Evolutionary conservation across 1,139 yeast genomes (phyloP).

Genomic region (Yarrowia galli): DNA sequence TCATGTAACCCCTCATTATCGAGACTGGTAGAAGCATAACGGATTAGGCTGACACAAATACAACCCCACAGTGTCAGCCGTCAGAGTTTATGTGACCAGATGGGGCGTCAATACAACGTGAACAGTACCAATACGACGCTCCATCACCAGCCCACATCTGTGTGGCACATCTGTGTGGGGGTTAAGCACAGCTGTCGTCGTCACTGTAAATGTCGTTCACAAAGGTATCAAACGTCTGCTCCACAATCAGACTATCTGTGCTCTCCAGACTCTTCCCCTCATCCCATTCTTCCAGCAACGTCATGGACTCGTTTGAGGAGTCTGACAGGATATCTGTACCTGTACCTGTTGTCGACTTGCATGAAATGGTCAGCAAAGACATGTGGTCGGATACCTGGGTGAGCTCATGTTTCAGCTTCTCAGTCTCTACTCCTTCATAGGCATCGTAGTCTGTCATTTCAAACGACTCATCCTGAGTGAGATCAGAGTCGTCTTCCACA

Average conservation of each 20-base stretch:
- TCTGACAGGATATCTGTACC: slow-evolving; percentile 1
- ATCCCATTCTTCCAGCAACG: slow-evolving; percentile 1
- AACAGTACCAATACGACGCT: background rate
- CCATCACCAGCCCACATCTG: background rate
- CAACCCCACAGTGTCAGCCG: background rate
- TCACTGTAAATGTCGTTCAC: background rate
- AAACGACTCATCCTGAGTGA: slow-evolving; percentile 8
- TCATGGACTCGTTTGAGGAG: slow-evolving; percentile 16
- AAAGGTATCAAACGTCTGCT: slow-evolving; percentile 22
- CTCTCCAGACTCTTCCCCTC: background rate
- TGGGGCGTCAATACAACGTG: no score
- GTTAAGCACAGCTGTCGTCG: no score
- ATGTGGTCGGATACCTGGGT: background rate
- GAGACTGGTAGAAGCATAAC: background rate
- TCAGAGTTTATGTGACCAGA: no score
- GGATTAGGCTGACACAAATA: background rate
- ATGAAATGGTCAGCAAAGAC: slow-evolving; percentile 11
- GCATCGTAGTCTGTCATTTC: background rate
- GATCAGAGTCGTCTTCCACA: background rate
- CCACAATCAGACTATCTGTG: background rate
- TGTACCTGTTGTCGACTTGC: background rate
- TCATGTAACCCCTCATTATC: slow-evolving; percentile 1
- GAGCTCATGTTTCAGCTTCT: background rate
- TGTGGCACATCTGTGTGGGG: no score
- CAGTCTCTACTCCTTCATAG: background rate